Percentiles rank a stretch among this genome's conserved stretches.
These are phyloP conservation scores for Verticillium klebahnii DNA, from an alignment of 2,329 filamentous ascomycete species.

Conservation along the genomic window DNA sequence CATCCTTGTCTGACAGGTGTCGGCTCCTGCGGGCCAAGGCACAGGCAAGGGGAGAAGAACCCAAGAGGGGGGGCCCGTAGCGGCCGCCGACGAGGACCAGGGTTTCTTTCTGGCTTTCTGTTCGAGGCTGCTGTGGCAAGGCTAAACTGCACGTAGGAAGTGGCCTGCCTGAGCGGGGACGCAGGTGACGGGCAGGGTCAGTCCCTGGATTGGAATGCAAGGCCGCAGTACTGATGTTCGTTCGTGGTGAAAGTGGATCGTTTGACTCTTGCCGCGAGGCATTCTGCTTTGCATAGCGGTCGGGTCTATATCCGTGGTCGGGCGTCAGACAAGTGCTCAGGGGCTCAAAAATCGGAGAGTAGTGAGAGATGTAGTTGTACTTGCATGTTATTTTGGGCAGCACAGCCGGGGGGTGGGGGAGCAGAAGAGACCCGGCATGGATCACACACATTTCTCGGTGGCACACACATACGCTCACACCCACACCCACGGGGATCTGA, in stretches of 20 bases:
- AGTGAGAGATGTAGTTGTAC: neutral
- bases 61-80: conserved; percentile 23
- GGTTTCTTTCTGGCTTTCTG: conserved; percentile 2
- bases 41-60: conserved; percentile 13
- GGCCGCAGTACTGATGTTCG: neutral
- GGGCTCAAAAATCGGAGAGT: neutral
- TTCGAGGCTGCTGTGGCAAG: neutral
- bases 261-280: neutral
- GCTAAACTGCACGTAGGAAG: neutral
- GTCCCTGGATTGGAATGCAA: conserved; percentile 4
- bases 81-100: conserved; percentile 27
- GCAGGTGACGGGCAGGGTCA: neutral
- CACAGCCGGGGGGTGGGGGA: neutral
- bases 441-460: conserved; percentile 1
- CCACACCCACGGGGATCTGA: neutral
- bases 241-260: neutral
- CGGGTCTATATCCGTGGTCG: neutral
- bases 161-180: neutral
- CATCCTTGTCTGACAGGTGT: conserved; percentile 26
- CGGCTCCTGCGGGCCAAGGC: conserved; percentile 28
- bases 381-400: neutral
- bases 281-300: neutral
- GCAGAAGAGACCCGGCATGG: neutral
- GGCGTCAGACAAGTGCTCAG: neutral
- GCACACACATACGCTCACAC: neutral